Percentiles rank a stretch among this genome's conserved stretches.
phyloP scores from a whole-genome alignment of 305 asterid genomes.

The Ajuga reptans region DNA sequence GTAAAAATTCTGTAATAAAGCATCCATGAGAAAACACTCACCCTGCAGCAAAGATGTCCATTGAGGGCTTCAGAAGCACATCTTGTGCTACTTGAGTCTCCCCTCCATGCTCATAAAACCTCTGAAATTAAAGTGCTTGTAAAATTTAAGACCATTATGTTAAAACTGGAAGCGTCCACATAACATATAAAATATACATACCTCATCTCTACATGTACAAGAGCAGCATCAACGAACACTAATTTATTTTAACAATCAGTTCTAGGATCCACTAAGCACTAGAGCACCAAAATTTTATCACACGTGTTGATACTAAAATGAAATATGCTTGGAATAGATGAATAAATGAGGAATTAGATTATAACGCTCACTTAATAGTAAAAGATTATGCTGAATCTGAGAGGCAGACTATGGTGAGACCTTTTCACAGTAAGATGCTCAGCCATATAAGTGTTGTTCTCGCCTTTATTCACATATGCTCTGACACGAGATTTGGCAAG shows the following conservation, averaged over 20 bases:
- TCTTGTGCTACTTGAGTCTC: conserved; percentile 70
- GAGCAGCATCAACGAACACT: conserved; percentile 8
- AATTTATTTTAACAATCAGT: not conserved
- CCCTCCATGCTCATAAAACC: conserved; percentile 96
- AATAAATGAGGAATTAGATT: not conserved
- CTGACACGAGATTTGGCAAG: not conserved
- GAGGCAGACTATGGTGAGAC: not conserved
- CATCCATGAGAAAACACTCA: conserved; percentile 37
- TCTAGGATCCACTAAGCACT: not conserved
- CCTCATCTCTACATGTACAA: not conserved
- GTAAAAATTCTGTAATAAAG: not conserved
- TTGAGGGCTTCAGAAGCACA: conserved; percentile 77
- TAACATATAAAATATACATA: not conserved
- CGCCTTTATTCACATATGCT: not conserved
- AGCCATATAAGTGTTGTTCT: not conserved
- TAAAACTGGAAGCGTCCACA: not conserved
- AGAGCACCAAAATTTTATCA: not conserved
- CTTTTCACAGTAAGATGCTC: not conserved
- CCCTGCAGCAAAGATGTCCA: conserved; percentile 98
- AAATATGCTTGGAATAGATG: conserved; percentile 2
- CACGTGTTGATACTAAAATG: not conserved
- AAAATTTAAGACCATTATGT: conserved; percentile 11
- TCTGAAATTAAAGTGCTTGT: conserved; percentile 43
- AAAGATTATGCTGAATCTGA: not conserved
- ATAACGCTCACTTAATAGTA: not conserved